Conservation (phyloP, 2,329 filamentous ascomycete species). For the Neobulgaria alba region DNA sequence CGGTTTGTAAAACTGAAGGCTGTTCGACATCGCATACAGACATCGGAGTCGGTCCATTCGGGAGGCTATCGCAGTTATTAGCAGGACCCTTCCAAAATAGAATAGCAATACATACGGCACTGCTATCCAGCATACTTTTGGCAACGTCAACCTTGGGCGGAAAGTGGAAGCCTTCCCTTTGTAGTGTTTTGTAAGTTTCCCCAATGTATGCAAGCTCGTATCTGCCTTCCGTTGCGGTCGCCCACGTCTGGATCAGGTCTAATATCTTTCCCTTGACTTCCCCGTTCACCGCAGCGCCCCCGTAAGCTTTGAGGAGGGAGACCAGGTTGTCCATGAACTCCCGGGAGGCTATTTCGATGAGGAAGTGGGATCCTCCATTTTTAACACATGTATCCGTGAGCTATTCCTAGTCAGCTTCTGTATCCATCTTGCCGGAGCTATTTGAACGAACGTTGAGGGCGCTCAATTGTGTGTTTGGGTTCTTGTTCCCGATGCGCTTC, state of each 20-base stretch:
- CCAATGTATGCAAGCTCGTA: conserved; percentile 78
- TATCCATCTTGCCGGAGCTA: neutral
- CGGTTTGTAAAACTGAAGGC: conserved; percentile 96
- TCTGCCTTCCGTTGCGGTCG: conserved; percentile 76
- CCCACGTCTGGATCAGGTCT: conserved; percentile 90
- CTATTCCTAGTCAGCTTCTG: conserved; percentile 32
- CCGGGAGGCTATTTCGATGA: conserved; percentile 87
- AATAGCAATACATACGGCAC: conserved; percentile 54
- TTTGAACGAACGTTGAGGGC: conserved; percentile 64
- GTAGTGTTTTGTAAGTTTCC: conserved; percentile 75
- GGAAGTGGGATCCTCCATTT: conserved; percentile 92
- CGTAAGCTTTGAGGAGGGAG: conserved; percentile 77
- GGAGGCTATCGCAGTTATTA: conserved; percentile 54
- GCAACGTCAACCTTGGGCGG: conserved; percentile 78
- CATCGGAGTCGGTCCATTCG: conserved; percentile 95
- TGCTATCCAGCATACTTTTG: conserved; percentile 98
- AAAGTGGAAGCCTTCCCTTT: conserved; percentile 80
- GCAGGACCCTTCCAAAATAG: neutral
- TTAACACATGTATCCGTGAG: conserved; percentile 98
- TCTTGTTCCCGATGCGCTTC: conserved; percentile 90
- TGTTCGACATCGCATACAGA: conserved; percentile 96
- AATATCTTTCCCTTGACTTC: conserved; percentile 87
- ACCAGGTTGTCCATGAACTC: conserved; percentile 98
- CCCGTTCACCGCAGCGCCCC: conserved; percentile 64
- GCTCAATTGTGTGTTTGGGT: conserved; percentile 92